Evolutionary conservation across 2,329 filamentous ascomycete species (phyloP).

Genomic region (Chaetomium strumarium): DNA sequence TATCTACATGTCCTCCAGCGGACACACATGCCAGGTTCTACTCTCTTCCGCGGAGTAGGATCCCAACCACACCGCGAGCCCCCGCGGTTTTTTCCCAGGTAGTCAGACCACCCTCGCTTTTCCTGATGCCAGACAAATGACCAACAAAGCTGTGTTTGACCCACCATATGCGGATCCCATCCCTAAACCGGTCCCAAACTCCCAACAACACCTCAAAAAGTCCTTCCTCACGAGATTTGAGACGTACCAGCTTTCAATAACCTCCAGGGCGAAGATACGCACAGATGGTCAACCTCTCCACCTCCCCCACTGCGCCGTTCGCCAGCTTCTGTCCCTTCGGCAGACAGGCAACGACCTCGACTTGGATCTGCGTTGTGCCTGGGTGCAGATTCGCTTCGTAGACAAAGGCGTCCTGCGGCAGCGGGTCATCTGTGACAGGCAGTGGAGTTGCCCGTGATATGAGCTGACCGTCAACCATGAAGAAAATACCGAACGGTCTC

Average conservation of each 20-base stretch:
- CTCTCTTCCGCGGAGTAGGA: no score
- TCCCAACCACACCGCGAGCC: not conserved
- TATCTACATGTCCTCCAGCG: no score
- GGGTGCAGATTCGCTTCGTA: constrained; percentile 68
- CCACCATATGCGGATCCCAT: no score
- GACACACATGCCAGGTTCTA: no score
- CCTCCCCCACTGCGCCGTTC: constrained; percentile 59
- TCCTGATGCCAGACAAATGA: not conserved
- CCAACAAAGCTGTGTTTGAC: not conserved
- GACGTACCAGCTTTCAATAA: not conserved
- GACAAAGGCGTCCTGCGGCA: constrained; percentile 54
- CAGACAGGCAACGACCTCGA: constrained; percentile 70
- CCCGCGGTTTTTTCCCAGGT: not conserved
- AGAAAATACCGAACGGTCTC: constrained; percentile 71
- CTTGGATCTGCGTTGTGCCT: constrained; percentile 71
- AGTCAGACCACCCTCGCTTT: not conserved
- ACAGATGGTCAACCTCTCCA: constrained; percentile 74
- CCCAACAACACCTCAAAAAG: not conserved
- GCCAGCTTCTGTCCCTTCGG: constrained; percentile 52
- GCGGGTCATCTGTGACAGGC: constrained; percentile 49
- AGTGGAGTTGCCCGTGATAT: constrained; percentile 41
- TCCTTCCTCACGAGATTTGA: not conserved
- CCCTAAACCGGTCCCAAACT: no score
- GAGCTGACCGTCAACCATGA: constrained; percentile 61
- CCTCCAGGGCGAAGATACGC: constrained; percentile 49